Conservation (phyloP, 164 flowering plant species). For the Paratinospora sagittata region DNA sequence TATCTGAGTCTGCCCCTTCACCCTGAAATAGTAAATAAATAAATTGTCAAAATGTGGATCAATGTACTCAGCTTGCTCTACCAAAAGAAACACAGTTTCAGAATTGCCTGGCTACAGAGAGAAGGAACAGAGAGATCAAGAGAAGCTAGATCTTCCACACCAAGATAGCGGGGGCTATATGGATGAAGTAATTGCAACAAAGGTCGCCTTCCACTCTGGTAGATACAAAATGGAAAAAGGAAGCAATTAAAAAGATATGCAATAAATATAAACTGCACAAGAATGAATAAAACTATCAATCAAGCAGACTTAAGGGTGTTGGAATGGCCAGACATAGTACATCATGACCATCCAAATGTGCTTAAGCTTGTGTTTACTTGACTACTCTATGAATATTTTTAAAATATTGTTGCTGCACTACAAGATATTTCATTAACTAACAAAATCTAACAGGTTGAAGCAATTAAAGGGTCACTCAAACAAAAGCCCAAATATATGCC, state of each 20-base stretch:
- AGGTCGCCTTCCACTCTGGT: conserved; percentile 72
- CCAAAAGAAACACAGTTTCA: background rate
- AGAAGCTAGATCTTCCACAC: conserved; percentile 60
- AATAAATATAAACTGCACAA: background rate
- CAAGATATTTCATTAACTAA: too few species aligned
- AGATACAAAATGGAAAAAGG: conserved; percentile 8
- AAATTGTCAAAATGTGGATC: background rate
- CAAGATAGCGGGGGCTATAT: conserved; percentile 64
- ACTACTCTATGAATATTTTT: too few species aligned
- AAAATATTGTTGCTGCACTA: too few species aligned
- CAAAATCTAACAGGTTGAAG: background rate
- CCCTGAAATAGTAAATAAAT: conserved; percentile 28
- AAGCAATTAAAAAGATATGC: background rate
- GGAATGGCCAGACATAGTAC: too few species aligned
- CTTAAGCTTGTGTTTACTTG: too few species aligned
- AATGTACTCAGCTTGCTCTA: background rate
- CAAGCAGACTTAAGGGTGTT: too few species aligned
- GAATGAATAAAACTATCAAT: too few species aligned
- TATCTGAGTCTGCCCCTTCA: conserved; percentile 24
- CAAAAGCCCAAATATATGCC: background rate
- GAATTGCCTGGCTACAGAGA: conserved; percentile 43
- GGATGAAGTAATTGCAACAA: conserved; percentile 90
- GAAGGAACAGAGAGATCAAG: conserved; percentile 62
- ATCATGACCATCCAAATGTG: too few species aligned
- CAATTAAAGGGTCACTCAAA: background rate